Evolutionary conservation across 2,329 filamentous ascomycete genomes (phyloP), one percentile per base, ranked within the genome.

Genomic region (Juglanconis sp.): DNA sequence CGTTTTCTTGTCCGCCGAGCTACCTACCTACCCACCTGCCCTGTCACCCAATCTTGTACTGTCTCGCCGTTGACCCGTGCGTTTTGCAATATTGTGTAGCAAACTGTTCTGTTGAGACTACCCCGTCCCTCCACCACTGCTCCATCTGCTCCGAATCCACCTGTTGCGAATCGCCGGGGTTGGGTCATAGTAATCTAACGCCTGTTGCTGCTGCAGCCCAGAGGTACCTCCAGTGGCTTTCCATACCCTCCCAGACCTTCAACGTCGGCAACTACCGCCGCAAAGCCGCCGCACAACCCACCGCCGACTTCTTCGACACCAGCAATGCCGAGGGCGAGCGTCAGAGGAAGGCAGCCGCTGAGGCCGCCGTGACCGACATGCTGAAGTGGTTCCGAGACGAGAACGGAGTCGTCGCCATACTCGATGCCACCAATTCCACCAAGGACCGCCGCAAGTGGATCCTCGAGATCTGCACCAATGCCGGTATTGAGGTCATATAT

Each of bases 181-280:
- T 60, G 61, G 55, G 65, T 64, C 55, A 48, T 53, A 59, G 63
- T 61, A 61, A 56, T 65, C 61, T 66, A 62, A 60, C 50, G 40
- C 46, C 63, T 57, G 49, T 62, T 47, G 57, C 59, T 57, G 48
- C 52, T 62, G 53, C 72, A 95, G 92, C 92, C 63, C 89, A 95
- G 74, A 89, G 95, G 63, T 99, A 99, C 76, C 87, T 99, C 40
- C 90, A 91, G 74, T 99, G 95, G 95, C 88, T 98, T 61, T 96
- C 93, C 32, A 93, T 99, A 71, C 88, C 91, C 44, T 90, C 95
- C 61, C 89, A 92, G 74, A 94, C 92, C 65, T 99, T 99, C 86
- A 99, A 99, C 68, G 95, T 99, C 66, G 95, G 95, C 73, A 93
- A 89, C 71, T 99, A 99, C 74, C 91, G 95, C 67, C 92, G 95